Percentiles rank a stretch among this genome's conserved stretches.
phyloP scores from a whole-genome alignment of 805 yeast genomes.

The Candida pseudofarinosa region DNA sequence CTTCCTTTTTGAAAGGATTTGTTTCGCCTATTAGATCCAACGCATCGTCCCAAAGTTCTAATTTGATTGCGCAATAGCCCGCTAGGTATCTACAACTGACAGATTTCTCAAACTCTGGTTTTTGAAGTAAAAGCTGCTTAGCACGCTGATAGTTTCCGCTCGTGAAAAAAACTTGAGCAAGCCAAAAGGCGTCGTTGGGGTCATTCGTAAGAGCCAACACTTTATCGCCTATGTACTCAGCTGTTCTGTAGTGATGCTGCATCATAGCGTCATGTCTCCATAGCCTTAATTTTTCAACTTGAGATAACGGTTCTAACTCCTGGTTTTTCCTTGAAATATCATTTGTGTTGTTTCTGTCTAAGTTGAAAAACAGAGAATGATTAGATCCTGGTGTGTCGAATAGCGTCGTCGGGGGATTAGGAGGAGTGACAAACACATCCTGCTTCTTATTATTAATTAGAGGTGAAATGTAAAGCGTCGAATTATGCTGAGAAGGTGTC shows the following conservation, averaged over 20 bases:
- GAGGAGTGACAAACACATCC: constrained; percentile 45
- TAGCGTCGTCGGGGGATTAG: constrained; percentile 41
- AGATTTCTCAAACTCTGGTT: constrained; percentile 50
- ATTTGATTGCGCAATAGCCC: constrained; percentile 65
- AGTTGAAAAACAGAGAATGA: constrained; percentile 37
- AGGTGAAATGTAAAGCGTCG: constrained; percentile 73
- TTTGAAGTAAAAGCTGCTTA: constrained; percentile 58
- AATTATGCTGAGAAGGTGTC: constrained; percentile 58
- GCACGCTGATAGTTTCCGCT: constrained; percentile 79
- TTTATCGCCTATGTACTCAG: constrained; percentile 89
- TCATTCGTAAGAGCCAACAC: constrained; percentile 79
- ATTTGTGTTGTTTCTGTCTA: constrained; percentile 15
- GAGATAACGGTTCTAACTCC: constrained; percentile 50
- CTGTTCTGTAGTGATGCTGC: constrained; percentile 89
- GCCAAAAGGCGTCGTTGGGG: constrained; percentile 93
- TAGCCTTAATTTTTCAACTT: constrained; percentile 77
- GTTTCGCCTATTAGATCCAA: constrained; percentile 78
- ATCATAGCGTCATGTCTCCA: constrained; percentile 93
- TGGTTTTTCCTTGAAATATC: constrained; percentile 6
- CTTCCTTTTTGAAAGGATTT: constrained; percentile 60
- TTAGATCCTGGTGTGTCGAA: constrained; percentile 41
- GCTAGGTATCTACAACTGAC: constrained; percentile 80
- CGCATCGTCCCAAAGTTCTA: constrained; percentile 85
- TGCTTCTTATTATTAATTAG: constrained; percentile 42
- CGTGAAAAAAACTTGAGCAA: constrained; percentile 82